These are phyloP conservation scores for Pseudozyma sp. DNA, from an alignment of 1,284 basidiomycete genomes.

Conservation along the genomic window DNA sequence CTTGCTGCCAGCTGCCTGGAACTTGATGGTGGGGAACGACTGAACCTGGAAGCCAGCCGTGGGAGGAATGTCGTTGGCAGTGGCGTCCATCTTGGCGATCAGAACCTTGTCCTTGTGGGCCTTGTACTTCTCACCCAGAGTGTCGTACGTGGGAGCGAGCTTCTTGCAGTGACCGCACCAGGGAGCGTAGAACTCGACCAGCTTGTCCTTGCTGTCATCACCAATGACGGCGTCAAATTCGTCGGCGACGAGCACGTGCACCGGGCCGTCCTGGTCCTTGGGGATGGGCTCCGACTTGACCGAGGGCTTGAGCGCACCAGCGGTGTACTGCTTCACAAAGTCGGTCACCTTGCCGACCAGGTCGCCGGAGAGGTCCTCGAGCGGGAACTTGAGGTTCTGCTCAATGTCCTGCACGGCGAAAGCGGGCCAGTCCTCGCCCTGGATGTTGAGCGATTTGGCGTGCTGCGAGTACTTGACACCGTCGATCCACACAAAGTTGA, in stretches of 20 bases:
- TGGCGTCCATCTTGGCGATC: conserved; percentile 92
- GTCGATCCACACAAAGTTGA: conserved; percentile 99
- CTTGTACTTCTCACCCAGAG: conserved; percentile 86
- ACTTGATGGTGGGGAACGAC: conserved; percentile 96
- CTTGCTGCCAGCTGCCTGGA: conserved; percentile 87
- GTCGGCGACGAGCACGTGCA: conserved; percentile 87
- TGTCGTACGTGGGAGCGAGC: conserved; percentile 93
- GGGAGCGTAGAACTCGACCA: conserved; percentile 92
- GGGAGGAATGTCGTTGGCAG: conserved; percentile 93
- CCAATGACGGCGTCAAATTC: conserved; percentile 85
- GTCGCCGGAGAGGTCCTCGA: conserved; percentile 77
- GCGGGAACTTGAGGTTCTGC: conserved; percentile 89
- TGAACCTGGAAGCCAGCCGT: conserved; percentile 79
- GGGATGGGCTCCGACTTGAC: conserved; percentile 93
- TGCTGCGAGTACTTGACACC: conserved; percentile 92
- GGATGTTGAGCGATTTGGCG: conserved; percentile 91
- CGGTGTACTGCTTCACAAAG: conserved; percentile 78
- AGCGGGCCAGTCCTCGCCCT: conserved; percentile 82
- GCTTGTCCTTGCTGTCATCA: conserved; percentile 90
- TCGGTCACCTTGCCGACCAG: conserved; percentile 71
- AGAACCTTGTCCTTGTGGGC: conserved; percentile 80
- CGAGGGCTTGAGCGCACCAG: conserved; percentile 81
- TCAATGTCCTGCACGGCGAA: conserved; percentile 91
- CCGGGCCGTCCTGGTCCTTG: conserved; percentile 82
- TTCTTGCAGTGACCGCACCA: conserved; percentile 92